Percentiles rank a stretch among this genome's conserved stretches.
These are phyloP conservation scores for Phyllosticta ampelicida DNA, from an alignment of 2,329 filamentous ascomycete genomes.

Conservation along the genomic window DNA sequence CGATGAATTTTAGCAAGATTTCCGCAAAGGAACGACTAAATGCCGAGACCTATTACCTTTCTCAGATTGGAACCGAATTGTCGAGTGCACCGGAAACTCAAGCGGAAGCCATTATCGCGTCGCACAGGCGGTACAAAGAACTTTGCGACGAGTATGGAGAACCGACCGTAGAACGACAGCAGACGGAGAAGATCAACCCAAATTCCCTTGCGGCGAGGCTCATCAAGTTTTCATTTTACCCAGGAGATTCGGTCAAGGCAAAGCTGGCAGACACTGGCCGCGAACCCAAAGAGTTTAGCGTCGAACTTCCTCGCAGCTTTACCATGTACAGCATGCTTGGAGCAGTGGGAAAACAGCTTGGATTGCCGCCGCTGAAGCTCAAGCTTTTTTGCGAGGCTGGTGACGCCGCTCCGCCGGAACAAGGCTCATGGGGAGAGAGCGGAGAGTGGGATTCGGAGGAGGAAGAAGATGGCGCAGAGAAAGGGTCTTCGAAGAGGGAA, in stretches of 20 bases:
- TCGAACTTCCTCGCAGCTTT: constrained; percentile 60
- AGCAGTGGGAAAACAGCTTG: constrained; percentile 62
- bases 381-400: constrained; percentile 78
- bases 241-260: constrained; percentile 23
- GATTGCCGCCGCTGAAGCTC: constrained; percentile 51
- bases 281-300: constrained; percentile 17
- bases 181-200: constrained; percentile 46
- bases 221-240: constrained; percentile 50
- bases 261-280: constrained; percentile 10
- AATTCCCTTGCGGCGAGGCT: constrained; percentile 74
- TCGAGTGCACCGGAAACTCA: constrained; percentile 47
- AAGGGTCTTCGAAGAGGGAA: constrained; percentile 53
- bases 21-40: constrained; percentile 66
- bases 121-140: constrained; percentile 61
- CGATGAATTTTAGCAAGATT: constrained; percentile 62
- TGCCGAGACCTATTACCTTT: constrained; percentile 88
- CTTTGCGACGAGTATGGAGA: constrained; percentile 69
- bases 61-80: constrained; percentile 68
- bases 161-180: constrained; percentile 47
- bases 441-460: constrained; percentile 37
- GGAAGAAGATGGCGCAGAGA: constrained; percentile 28
- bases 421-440: constrained; percentile 45
- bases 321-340: constrained; percentile 76
- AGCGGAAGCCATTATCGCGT: constrained; percentile 42
- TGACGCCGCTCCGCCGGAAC: constrained; percentile 70